Evolutionary conservation across 2,329 filamentous ascomycete species (phyloP).

Genomic region (Furcasterigmium furcatum): DNA sequence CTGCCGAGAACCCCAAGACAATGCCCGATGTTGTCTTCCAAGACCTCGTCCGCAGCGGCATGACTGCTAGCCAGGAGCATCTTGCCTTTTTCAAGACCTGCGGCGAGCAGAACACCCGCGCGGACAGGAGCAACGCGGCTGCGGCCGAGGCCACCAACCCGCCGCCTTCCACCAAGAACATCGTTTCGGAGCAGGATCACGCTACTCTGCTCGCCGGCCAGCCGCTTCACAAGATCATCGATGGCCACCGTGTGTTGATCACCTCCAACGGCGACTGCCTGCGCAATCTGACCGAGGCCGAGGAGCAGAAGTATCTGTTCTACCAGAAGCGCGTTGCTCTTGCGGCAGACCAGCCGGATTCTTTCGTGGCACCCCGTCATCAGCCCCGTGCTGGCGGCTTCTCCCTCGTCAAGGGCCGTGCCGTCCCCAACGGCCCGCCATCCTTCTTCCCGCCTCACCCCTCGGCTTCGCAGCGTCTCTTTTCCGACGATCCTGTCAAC

Average conservation of each 20-base stretch:
- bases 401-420: conserved; percentile 60
- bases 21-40: conserved; percentile 11
- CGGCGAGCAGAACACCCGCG: conserved; percentile 13
- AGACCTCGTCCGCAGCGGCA: conserved; percentile 5
- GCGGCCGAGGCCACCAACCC: conserved; percentile 4
- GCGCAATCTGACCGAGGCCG: conserved; percentile 64
- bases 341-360: conserved; percentile 47
- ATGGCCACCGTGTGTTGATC: conserved; percentile 66
- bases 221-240: conserved; percentile 59
- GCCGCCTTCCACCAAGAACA: conserved; percentile 34
- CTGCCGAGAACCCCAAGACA: conserved; percentile 10
- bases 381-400: conserved; percentile 53
- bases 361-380: conserved; percentile 54
- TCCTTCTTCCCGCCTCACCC: conserved; percentile 54
- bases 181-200: conserved; percentile 53
- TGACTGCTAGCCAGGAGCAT: conserved; percentile 18
- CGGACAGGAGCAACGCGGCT: background rate
- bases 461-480: conserved; percentile 31
- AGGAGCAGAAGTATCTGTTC: conserved; percentile 68
- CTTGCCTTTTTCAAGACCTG: conserved; percentile 34
- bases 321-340: conserved; percentile 59
- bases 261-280: conserved; percentile 75
- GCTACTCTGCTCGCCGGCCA: conserved; percentile 51
- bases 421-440: conserved; percentile 61
- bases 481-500: conserved; percentile 53